Evolutionary conservation across 1,284 basidiomycete genomes (phyloP).

Genomic region (Apiotrichum sp.): DNA sequence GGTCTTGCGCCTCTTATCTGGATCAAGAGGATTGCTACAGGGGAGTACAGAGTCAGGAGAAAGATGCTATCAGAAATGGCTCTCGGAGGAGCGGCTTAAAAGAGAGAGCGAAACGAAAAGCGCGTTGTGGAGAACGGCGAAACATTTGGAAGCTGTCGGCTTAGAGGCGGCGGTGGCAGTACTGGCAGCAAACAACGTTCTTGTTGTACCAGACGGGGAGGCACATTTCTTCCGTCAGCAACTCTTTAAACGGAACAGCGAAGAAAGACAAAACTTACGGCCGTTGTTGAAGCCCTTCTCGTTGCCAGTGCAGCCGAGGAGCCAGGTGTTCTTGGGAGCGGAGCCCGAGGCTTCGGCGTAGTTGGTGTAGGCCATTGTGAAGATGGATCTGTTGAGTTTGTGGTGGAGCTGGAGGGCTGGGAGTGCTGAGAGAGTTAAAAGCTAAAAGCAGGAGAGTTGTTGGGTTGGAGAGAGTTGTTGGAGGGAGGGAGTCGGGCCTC

Average conservation of each 20-base stretch:
- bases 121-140: too few relatives aligned
- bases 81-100: too few relatives aligned
- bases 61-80: too few relatives aligned
- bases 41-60: too few relatives aligned
- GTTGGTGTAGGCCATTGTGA: background rate
- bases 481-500: too few relatives aligned
- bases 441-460: too few relatives aligned
- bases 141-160: too few relatives aligned
- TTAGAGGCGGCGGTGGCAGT: conserved; percentile 1
- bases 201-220: background rate
- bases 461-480: too few relatives aligned
- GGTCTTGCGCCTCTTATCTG: too few relatives aligned
- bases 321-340: background rate
- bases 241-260: background rate
- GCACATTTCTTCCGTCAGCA: background rate
- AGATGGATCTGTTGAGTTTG: background rate
- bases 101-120: too few relatives aligned
- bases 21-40: too few relatives aligned
- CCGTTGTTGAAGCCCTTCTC: background rate
- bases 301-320: background rate
- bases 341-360: too few relatives aligned
- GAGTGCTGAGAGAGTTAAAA: background rate
- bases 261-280: background rate
- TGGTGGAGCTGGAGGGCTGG: background rate
- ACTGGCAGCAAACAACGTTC: background rate